Conservation (phyloP, 129 eudicot species). For the Helianthus tuberosus region DNA sequence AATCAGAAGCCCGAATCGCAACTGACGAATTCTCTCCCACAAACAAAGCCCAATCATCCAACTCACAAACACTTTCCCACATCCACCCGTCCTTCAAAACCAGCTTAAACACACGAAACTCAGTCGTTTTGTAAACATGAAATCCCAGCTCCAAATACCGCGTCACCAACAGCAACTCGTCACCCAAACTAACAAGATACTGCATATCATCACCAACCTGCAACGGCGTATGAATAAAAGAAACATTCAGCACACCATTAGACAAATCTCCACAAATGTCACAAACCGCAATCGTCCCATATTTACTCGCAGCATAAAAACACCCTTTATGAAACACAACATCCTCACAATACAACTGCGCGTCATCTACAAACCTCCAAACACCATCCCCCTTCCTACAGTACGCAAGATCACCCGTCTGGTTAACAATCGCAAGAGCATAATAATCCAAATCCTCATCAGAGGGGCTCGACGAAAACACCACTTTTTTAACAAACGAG, state of each 20-base stretch:
- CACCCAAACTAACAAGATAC: slow-evolving; percentile 62
- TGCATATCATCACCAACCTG: slow-evolving; percentile 70
- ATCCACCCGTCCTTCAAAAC: slow-evolving; percentile 33
- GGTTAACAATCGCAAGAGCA: slow-evolving; percentile 54
- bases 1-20: slow-evolving; percentile 58
- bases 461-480: slow-evolving; percentile 59
- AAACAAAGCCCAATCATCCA: slow-evolving; percentile 59
- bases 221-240: slow-evolving; percentile 32
- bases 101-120: slow-evolving; percentile 58
- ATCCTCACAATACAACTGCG: slow-evolving; percentile 60
- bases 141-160: slow-evolving; percentile 62
- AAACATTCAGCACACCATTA: slow-evolving; percentile 25
- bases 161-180: slow-evolving; percentile 58
- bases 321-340: slow-evolving; percentile 52
- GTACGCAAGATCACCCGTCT: slow-evolving; percentile 66
- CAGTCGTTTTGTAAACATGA: slow-evolving; percentile 54
- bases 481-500: slow-evolving; percentile 55
- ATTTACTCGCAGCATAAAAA: slow-evolving; percentile 67
- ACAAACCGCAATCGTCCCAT: slow-evolving; percentile 62
- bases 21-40: slow-evolving; percentile 76
- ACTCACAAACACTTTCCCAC: slow-evolving; percentile 57
- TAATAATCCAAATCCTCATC: slow-evolving; percentile 22
- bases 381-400: slow-evolving; percentile 41
- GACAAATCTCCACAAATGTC: slow-evolving; percentile 36
- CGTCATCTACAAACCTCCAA: slow-evolving; percentile 58